phyloP scores from a whole-genome alignment of 495 filamentous ascomycete genomes.

The Parmelia sp. region DNA sequence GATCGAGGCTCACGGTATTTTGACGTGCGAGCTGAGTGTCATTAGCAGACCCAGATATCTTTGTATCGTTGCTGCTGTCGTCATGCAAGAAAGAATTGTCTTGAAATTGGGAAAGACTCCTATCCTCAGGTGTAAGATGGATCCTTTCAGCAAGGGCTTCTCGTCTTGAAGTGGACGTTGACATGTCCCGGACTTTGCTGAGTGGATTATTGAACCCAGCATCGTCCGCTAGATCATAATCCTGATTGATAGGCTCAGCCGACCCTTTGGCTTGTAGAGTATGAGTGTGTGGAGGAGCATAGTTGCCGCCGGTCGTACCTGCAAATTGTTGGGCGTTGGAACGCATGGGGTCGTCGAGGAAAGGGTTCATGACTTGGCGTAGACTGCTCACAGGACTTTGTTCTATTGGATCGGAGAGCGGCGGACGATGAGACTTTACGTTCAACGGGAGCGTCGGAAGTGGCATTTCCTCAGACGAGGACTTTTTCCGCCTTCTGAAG shows the following conservation, averaged over 20 bases:
- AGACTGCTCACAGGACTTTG: constrained; percentile 83
- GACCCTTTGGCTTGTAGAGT: constrained; percentile 17
- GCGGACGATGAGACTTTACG: constrained; percentile 30
- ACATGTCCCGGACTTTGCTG: constrained; percentile 10
- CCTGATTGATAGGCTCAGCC: constrained; percentile 1
- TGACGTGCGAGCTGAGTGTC: constrained; percentile 12
- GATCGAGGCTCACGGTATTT: constrained; percentile 13
- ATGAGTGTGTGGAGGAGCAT: constrained; percentile 1
- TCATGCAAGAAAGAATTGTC: constrained; percentile 48
- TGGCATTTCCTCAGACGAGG: constrained; percentile 51
- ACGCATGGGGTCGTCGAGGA: constrained; percentile 39
- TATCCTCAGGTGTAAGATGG: constrained; percentile 9
- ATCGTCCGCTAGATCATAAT: constrained; percentile 7
- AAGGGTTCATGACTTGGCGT: constrained; percentile 85
- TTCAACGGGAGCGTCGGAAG: constrained; percentile 41
- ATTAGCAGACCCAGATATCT: constrained; percentile 12
- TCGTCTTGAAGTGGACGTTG: not conserved
- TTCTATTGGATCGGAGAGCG: constrained; percentile 33
- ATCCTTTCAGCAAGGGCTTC: constrained; percentile 13
- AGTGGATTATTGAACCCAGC: constrained; percentile 16
- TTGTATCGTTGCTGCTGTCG: constrained; percentile 44
- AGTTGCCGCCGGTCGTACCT: constrained; percentile 8
- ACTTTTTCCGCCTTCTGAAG: constrained; percentile 90
- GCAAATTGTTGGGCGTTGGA: constrained; percentile 18
- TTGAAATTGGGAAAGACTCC: constrained; percentile 16